Percentiles rank a stretch among this genome's conserved stretches.
phyloP scores from a whole-genome alignment of 306 rosid species.

The Cicer yamashitae region DNA sequence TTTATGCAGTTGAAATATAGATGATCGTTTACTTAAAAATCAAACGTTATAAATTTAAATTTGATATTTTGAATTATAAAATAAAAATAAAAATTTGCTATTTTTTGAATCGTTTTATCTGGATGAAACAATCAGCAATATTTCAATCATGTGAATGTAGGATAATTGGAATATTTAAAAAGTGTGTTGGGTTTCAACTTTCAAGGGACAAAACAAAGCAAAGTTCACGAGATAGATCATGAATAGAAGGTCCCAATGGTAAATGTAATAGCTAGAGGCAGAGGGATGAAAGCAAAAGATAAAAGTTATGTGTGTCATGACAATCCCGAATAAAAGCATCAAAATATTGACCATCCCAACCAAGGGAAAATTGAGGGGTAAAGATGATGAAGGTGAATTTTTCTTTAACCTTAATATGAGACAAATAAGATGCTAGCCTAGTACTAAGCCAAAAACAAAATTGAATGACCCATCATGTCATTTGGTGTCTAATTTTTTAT shows the following conservation, averaged over 20 bases:
- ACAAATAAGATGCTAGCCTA: constrained; percentile 45
- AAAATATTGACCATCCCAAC: constrained; percentile 44
- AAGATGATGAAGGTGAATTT: constrained; percentile 31
- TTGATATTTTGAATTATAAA: too few relatives aligned
- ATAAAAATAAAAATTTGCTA: too few relatives aligned
- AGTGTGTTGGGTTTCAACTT: not conserved
- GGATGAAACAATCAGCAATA: too few relatives aligned
- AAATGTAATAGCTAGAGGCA: constrained; percentile 3
- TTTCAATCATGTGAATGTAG: too few relatives aligned
- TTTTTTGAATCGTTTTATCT: too few relatives aligned
- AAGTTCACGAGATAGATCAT: constrained; percentile 42
- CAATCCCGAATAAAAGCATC: constrained; percentile 48
- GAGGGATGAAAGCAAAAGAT: constrained; percentile 45
- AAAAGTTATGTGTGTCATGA: constrained; percentile 49
- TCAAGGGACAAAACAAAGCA: constrained; percentile 33
- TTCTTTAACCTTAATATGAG: constrained; percentile 37
- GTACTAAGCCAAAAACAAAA: constrained; percentile 41
- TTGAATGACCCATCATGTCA: constrained; percentile 50
- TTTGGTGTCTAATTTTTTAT: constrained; percentile 42
- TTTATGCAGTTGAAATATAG: too few relatives aligned
- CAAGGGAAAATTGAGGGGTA: not conserved
- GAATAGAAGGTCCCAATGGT: constrained; percentile 44
- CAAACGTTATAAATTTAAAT: too few relatives aligned
- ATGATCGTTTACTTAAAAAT: too few relatives aligned
- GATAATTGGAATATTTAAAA: too few relatives aligned